Evolutionary conservation across 805 yeast genomes (phyloP), one percentile per base, ranked within the genome.

Genomic region (Saccharomycodes ludwigii): DNA sequence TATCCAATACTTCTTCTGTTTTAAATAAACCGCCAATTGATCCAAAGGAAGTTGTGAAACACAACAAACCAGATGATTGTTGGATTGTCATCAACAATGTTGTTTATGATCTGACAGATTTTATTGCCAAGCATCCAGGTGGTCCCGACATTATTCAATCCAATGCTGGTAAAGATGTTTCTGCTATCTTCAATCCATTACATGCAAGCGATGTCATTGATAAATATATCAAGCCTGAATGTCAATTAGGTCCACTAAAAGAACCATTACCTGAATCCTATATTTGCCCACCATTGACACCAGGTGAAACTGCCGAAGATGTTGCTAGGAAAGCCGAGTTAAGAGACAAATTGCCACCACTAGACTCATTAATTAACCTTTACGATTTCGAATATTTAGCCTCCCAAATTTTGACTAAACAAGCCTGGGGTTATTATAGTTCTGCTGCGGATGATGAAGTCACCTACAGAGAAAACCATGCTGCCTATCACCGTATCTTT

Each of bases 361-460:
- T 88, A 24, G 61, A 71, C 6, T 74, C 72, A 44, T 67, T 86
- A 36, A 72, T 75, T 50, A 88, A 91, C 47, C 45, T 83, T 37
- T 76, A 73, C 44, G 97, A 88, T 54, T 85, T 88, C 49, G 97
- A 88, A 54, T 68, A 71, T 44, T 72, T 88, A 27, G 96, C 97
- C 3, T 66, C 83, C 31, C 69, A 75, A 37, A 78, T 82, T 21
- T 62, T 88, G 65, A 69, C 82, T 19, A 73, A 71, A 34, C 68
- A 71, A 20, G 96, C 91, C 0, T 82, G 96, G 93, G 91, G 91
- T 10, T 88, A 88, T 56, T 88, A 85, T 52, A 78, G 93, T 4
- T 73, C 85, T 21, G 97, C 88, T 7, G 69, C 94, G 12, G 96
- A 88, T 55, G 97, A 88, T 54, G 97, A 88, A 59, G 71, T 88